phyloP scores from a whole-genome alignment of 2,329 filamentous ascomycete species.

The Aaosphaeria arxii region DNA sequence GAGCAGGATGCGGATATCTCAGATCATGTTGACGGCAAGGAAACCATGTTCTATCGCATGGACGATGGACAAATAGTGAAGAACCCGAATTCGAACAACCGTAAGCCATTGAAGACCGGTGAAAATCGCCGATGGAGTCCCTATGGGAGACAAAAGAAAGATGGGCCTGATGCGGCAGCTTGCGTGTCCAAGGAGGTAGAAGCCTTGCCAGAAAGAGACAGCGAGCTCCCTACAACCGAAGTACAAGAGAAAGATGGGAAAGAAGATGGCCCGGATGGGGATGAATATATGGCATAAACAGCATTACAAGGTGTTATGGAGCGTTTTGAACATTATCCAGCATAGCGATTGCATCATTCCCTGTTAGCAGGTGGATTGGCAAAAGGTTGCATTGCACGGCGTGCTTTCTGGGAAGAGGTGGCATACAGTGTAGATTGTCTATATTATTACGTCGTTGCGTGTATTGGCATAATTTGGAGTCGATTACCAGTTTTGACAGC shows the following conservation, averaged over 20 bases:
- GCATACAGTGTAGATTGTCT: no score
- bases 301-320: no score
- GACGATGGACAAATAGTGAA: conserved; percentile 37
- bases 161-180: conserved; percentile 12
- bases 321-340: no score
- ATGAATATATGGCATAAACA: neutral
- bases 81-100: conserved; percentile 32
- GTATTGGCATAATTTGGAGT: no score
- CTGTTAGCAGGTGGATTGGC: no score
- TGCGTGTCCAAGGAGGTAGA: conserved; percentile 21
- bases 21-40: conserved; percentile 34
- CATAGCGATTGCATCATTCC: no score
- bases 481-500: no score
- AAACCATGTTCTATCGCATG: conserved; percentile 36
- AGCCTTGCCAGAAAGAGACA: conserved; percentile 4
- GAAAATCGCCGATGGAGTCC: conserved; percentile 31
- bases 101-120: conserved; percentile 22
- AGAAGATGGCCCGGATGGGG: neutral
- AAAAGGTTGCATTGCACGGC: no score
- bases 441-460: no score
- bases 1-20: conserved; percentile 38
- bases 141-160: conserved; percentile 29
- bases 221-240: neutral
- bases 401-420: no score
- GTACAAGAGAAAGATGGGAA: neutral